Evolutionary conservation across 2,329 filamentous ascomycete genomes (phyloP).

Genomic region (Chrysoporthe deuterocubensis): DNA sequence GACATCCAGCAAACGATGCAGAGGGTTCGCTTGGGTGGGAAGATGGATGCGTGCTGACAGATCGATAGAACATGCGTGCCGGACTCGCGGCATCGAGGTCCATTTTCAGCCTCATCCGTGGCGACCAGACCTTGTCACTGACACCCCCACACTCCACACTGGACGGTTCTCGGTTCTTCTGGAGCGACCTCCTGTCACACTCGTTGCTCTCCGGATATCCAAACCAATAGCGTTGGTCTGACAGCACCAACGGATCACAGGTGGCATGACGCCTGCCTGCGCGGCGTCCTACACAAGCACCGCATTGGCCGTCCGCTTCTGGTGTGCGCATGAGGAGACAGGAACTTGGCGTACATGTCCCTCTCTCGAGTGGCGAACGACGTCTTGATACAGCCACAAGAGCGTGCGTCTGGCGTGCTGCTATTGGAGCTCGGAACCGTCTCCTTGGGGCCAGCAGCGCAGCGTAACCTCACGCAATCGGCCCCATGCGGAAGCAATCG

Average conservation of each 20-base stretch:
- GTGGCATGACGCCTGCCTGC: constrained; percentile 1
- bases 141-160: background rate
- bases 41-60: background rate
- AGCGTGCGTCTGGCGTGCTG: constrained; percentile 12
- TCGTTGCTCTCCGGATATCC: background rate
- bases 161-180: background rate
- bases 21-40: background rate
- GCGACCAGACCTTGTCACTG: background rate
- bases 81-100: background rate
- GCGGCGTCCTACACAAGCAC: background rate
- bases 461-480: background rate
- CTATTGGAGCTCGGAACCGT: constrained; percentile 22
- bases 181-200: background rate
- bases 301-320: background rate
- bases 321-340: background rate
- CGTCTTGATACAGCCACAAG: constrained; percentile 18
- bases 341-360: constrained; percentile 12
- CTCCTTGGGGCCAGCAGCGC: constrained; percentile 3
- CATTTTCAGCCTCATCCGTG: background rate
- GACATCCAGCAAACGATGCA: background rate
- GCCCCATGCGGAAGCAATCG: background rate
- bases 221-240: background rate
- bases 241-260: background rate
- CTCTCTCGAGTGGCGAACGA: constrained; percentile 8
- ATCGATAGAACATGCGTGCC: background rate